These are phyloP conservation scores for Terana coerulea DNA, from an alignment of 768 basidiomycete genomes.

Conservation along the genomic window DNA sequence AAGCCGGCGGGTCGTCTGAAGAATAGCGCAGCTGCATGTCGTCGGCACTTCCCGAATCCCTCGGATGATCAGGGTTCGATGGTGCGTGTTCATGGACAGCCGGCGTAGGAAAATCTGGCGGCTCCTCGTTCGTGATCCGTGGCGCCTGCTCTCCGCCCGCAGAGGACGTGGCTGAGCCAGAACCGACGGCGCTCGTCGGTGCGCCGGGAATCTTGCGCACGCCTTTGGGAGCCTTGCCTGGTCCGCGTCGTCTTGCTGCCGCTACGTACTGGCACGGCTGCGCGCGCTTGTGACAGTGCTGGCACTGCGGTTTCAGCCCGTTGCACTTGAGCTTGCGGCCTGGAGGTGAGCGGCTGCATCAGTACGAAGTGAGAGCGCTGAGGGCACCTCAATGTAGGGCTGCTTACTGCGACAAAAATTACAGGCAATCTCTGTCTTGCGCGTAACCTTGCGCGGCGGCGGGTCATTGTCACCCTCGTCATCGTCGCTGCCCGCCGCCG, in stretches of 20 bases:
- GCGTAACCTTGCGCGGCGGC: slow-evolving; percentile 10
- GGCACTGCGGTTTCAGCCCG: slow-evolving; percentile 58
- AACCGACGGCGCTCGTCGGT: neutral
- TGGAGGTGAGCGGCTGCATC: neutral
- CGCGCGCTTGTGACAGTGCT: slow-evolving; percentile 55
- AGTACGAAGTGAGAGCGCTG: neutral
- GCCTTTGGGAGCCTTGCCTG: slow-evolving; percentile 71
- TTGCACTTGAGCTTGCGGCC: slow-evolving; percentile 64
- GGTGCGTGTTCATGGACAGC: too few relatives aligned
- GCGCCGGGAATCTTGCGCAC: slow-evolving; percentile 3
- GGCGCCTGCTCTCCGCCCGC: neutral
- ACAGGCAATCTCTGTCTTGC: slow-evolving; percentile 65
- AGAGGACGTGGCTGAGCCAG: neutral
- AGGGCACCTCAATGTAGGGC: neutral
- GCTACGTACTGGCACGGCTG: slow-evolving; percentile 52
- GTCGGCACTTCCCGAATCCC: too few relatives aligned
- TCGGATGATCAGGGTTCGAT: too few relatives aligned
- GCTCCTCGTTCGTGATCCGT: neutral
- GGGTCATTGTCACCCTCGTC: slow-evolving; percentile 3
- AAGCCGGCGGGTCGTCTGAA: too few relatives aligned
- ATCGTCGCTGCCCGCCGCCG: slow-evolving; percentile 1
- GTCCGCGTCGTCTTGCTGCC: slow-evolving; percentile 57
- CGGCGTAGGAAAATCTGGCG: neutral
- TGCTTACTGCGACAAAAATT: slow-evolving; percentile 71
- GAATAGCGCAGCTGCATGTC: too few relatives aligned